Evolutionary conservation across 140 eudicot species (phyloP).

Genomic region (Flaveria floridana): DNA sequence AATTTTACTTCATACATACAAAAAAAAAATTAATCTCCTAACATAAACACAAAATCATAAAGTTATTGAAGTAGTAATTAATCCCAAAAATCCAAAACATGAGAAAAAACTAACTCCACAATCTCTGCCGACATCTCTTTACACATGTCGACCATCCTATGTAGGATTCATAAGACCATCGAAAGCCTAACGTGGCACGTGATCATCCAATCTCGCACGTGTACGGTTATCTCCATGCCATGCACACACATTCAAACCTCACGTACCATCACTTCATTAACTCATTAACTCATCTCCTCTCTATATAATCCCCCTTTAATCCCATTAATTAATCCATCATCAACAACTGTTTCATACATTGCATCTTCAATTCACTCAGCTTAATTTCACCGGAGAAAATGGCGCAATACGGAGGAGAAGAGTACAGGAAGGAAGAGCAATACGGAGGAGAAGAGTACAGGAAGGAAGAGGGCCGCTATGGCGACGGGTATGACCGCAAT

Average conservation of each 20-base stretch:
- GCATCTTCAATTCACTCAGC: neutral
- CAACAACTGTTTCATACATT: conserved; percentile 14
- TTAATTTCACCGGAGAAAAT: conserved; percentile 23
- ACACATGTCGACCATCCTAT: conserved; percentile 28
- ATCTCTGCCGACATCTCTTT: conserved; percentile 30
- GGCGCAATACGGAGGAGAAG: conserved; percentile 43
- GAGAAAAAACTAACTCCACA: conserved; percentile 25
- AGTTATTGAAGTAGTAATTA: neutral
- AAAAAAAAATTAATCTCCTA: neutral
- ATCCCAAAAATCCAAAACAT: conserved; percentile 13
- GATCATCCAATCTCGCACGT: conserved; percentile 32
- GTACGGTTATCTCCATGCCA: conserved; percentile 32
- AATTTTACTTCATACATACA: neutral
- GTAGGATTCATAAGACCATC: neutral
- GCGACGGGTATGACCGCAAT: conserved; percentile 26
- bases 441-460: neutral
- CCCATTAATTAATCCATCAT: conserved; percentile 23
- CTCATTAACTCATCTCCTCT: neutral
- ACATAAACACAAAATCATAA: neutral
- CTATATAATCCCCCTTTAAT: conserved; percentile 24
- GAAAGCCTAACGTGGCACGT: conserved; percentile 22
- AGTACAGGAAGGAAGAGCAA: conserved; percentile 25
- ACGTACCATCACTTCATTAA: conserved; percentile 17
- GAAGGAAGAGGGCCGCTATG: conserved; percentile 27
- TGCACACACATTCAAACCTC: conserved; percentile 24